Evolutionary conservation across 2,329 filamentous ascomycete genomes (phyloP), one percentile per base, ranked within the genome.

Genomic region (Neofusicoccum laricinum): DNA sequence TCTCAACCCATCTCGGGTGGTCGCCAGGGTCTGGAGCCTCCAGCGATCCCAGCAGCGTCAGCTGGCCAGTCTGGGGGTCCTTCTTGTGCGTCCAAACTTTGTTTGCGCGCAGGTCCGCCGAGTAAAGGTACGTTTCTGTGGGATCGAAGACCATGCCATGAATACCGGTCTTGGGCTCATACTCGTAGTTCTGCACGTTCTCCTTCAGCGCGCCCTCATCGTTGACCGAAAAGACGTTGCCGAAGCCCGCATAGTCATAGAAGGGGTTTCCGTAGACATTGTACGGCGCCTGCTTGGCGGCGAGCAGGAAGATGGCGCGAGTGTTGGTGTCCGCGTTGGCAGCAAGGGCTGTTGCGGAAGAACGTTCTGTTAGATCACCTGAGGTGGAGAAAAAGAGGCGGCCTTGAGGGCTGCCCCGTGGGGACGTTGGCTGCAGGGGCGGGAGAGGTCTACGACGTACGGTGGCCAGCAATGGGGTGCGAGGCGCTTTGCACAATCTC

Each of bases 251-350:
- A 74, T 93, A 85, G 66, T 91, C 86, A 82, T 96, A 96, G 78
- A 96, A 96, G 8, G 92, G 92, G 76, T 95, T 95, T 76, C 90
- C 91, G 79, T 96, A 96, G 67, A 96, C 90, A 70, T 86, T 86
- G 76, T 92, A 91, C 0, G 92, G 92, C 1, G 91, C 84, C 71
- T 91, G 85, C 70, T 88, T 85, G 21, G 91, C 90, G 34, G 92
- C 90, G 58, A 96, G 86, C 65, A 94, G 85, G 81, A 96, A 96
- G 77, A 96, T 96, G 71, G 92, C 92, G 67, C 92, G 88, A 4
- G 92, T 96, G 78, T 93, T 93, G 66, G 91, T 92, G 61, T 89
- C 85, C 66, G 85, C 76, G 67, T 86, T 86, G 69, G 87, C 83
- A 58, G 92, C 91, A 70, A 84, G 82, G 66, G 88, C 90, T 92